Percentiles rank a stretch among this genome's conserved stretches.
phyloP scores from a whole-genome alignment of 2,329 filamentous ascomycete genomes.

The Curvularia hawaiiensis region DNA sequence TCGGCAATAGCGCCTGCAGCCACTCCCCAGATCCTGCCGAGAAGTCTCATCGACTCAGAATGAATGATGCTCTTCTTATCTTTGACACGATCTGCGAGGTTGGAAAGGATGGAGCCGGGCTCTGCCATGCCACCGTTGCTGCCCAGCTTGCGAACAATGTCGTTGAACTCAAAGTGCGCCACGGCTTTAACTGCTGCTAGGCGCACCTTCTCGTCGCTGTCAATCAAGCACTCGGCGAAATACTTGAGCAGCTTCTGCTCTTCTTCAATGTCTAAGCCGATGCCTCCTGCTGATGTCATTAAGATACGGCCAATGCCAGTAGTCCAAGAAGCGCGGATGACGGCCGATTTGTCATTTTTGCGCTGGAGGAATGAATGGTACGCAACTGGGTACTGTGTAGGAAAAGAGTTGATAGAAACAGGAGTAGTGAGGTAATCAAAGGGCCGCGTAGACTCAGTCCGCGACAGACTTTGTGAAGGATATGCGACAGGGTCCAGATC shows the following conservation, averaged over 20 bases:
- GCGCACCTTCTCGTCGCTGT: slow-evolving; percentile 89
- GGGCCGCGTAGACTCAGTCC: slow-evolving; percentile 37
- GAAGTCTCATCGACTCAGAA: slow-evolving; percentile 81
- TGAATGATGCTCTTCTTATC: slow-evolving; percentile 84
- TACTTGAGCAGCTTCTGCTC: slow-evolving; percentile 75
- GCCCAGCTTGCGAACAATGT: slow-evolving; percentile 82
- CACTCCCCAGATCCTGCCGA: slow-evolving; percentile 92
- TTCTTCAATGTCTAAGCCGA: slow-evolving; percentile 83
- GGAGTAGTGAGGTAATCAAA: slow-evolving; percentile 76
- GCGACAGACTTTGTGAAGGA: slow-evolving; percentile 69
- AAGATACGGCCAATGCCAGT: slow-evolving; percentile 84
- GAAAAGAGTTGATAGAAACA: slow-evolving; percentile 86
- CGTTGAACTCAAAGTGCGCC: slow-evolving; percentile 77
- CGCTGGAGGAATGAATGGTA: slow-evolving; percentile 87
- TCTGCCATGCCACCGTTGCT: slow-evolving; percentile 75
- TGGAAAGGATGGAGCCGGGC: slow-evolving; percentile 77
- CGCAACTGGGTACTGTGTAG: slow-evolving; percentile 75
- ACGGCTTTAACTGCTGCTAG: slow-evolving; percentile 87
- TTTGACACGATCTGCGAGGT: slow-evolving; percentile 84
- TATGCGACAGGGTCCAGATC: slow-evolving; percentile 81
- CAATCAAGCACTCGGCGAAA: slow-evolving; percentile 80
- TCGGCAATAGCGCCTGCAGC: slow-evolving; percentile 84
- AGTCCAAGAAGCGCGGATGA: slow-evolving; percentile 86
- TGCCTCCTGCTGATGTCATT: slow-evolving; percentile 87
- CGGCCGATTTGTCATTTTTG: slow-evolving; percentile 81